Percentiles rank a stretch among this genome's conserved stretches.
These are phyloP conservation scores for Erysimum cheiranthoides DNA, from an alignment of 345 rosid species.

Conservation along the genomic window DNA sequence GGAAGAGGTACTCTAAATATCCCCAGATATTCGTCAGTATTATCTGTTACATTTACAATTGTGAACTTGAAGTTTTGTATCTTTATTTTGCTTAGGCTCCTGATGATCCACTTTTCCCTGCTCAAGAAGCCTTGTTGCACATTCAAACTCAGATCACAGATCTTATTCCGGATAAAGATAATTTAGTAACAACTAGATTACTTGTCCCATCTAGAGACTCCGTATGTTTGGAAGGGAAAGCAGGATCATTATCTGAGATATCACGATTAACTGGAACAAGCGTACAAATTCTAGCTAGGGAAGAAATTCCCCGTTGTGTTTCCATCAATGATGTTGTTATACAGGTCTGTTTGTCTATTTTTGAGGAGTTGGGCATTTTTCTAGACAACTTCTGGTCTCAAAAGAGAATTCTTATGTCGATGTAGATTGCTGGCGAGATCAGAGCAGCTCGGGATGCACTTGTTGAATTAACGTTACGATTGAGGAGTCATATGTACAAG, in stretches of 20 bases:
- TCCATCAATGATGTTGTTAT: slow-evolving; percentile 71
- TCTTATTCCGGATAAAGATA: slow-evolving; percentile 75
- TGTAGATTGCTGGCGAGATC: slow-evolving; percentile 94
- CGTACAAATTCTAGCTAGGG: slow-evolving; percentile 72
- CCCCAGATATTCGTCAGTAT: not conserved
- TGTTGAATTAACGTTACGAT: slow-evolving; percentile 78
- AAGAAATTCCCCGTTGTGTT: slow-evolving; percentile 65
- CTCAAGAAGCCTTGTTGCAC: slow-evolving; percentile 98
- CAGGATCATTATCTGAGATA: slow-evolving; percentile 76
- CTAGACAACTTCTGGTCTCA: slow-evolving; percentile 10
- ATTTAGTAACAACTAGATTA: slow-evolving; percentile 71
- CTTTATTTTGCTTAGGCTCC: slow-evolving; percentile 63
- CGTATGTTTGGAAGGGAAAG: slow-evolving; percentile 88
- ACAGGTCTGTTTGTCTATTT: slow-evolving; percentile 63
- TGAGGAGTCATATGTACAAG: slow-evolving; percentile 73
- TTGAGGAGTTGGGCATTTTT: not conserved
- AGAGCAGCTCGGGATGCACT: slow-evolving; percentile 92
- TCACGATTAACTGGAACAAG: slow-evolving; percentile 79
- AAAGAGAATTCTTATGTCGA: slow-evolving; percentile 31
- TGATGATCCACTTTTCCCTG: slow-evolving; percentile 95
- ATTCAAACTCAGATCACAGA: slow-evolving; percentile 88
- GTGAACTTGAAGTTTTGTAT: slow-evolving; percentile 30
- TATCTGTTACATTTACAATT: not conserved
- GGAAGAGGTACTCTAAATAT: slow-evolving; percentile 70
- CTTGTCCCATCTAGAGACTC: slow-evolving; percentile 76